Conservation (phyloP, 371 early-diverging fungal species). For the Rhizopus sp. region DNA sequence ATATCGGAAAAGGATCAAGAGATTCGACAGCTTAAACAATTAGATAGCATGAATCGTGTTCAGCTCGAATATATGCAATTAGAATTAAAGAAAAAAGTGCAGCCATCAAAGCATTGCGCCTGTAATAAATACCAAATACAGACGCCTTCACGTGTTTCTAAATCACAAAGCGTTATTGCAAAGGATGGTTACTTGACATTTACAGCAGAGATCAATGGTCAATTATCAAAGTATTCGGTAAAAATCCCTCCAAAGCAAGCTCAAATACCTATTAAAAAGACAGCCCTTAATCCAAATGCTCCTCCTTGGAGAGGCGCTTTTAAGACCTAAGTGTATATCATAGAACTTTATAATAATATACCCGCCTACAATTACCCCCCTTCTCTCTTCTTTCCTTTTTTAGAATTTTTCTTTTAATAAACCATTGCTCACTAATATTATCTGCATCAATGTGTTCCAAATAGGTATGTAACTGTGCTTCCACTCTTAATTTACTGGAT, state of each 20-base stretch:
- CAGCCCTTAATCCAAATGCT: slow-evolving; percentile 22
- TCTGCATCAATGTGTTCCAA: too few relatives aligned
- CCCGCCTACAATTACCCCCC: slow-evolving; percentile 7
- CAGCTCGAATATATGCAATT: slow-evolving; percentile 34
- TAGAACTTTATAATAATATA: slow-evolving; percentile 1
- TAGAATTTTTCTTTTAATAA: neutral
- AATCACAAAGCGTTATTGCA: slow-evolving; percentile 22
- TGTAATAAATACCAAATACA: neutral
- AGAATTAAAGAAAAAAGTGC: slow-evolving; percentile 18
- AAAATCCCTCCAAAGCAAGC: slow-evolving; percentile 27
- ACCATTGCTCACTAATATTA: too few relatives aligned
- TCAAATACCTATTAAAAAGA: neutral
- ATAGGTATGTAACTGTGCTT: too few relatives aligned
- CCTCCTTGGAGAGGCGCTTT: slow-evolving; percentile 13
- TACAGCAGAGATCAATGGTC: slow-evolving; percentile 45
- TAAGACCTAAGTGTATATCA: neutral
- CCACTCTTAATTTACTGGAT: neutral
- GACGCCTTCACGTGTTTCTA: neutral
- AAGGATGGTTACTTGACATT: slow-evolving; percentile 42
- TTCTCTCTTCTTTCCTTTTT: neutral
- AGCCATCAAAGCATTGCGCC: neutral
- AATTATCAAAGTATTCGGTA: slow-evolving; percentile 35
- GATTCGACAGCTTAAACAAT: slow-evolving; percentile 31
- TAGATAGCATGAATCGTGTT: slow-evolving; percentile 26
- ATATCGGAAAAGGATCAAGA: slow-evolving; percentile 18